Evolutionary conservation across 306 rosid species (phyloP), one percentile per base, ranked within the genome.

Genomic region (Pueraria montana): DNA sequence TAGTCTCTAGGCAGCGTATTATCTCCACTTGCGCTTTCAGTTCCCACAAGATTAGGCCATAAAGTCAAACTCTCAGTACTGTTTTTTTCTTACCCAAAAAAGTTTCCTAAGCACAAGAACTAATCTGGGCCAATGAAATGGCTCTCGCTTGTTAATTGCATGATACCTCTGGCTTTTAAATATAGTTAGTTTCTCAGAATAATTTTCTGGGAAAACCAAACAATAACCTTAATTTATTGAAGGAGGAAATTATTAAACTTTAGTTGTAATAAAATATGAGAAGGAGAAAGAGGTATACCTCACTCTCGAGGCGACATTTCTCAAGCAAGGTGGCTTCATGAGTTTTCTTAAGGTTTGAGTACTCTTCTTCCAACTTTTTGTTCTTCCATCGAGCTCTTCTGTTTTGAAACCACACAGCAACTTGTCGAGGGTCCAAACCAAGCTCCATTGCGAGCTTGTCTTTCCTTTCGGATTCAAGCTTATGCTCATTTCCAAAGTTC

Each of bases 361-460:
- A 94, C 79, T 91, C 97, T 58, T 94, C 93, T 79, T 96, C 98
- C 45, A 96, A 52, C 74, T 92, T 96, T 84, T 92, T 92, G 90
- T 88, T 96, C 99, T 90, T 96, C 99, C 99, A 96, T 0, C 98
- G 92, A 3, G 97, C 98, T 79, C 98, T 84, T 13, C 99, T 89
- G 80, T 96, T 96, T 61, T 96, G 99, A 20, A 96, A 96, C 99
- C 99, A 96, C 7, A 96, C 97, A 0, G 99, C 97, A 1, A 96
- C 99, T 63, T 94, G 98, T 2, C 99, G 88, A 0, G 99, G 97
- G 73, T 96, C 99, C 20, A 96, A 87, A 16, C 98, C 95, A 4
- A 96, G 91, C 32, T 96, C 98, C 32, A 90, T 56, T 27, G 99
- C 99, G 1, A 96, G 81, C 70, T 72, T 76, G 83, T 96, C 93